Conservation (phyloP, 495 filamentous ascomycete species). For the Trichoderma gamsii region DNA sequence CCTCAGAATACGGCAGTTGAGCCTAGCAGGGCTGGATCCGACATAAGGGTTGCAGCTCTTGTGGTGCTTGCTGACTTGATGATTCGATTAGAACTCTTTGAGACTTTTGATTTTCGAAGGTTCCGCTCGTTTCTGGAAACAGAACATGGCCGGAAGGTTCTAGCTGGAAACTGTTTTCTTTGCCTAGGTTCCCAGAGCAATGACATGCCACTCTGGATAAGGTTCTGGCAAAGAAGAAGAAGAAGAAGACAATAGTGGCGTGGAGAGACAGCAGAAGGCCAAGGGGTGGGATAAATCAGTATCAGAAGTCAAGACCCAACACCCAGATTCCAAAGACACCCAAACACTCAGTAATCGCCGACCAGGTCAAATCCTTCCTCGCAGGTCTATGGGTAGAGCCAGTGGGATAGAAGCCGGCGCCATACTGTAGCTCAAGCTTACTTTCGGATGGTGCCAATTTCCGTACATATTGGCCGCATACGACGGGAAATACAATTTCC, state of each 20-base stretch:
- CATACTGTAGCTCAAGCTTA: neutral
- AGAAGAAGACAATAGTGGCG: too few species aligned
- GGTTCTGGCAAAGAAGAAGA: too few species aligned
- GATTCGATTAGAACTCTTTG: neutral
- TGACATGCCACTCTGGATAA: neutral
- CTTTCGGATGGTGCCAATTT: neutral
- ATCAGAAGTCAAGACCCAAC: too few species aligned
- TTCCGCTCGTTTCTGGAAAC: neutral
- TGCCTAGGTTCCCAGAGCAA: neutral
- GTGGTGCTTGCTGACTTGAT: neutral
- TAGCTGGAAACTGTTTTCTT: neutral
- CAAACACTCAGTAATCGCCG: too few species aligned
- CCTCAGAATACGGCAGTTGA: neutral
- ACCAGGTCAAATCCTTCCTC: neutral
- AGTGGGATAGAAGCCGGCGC: neutral
- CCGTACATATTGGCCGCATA: neutral
- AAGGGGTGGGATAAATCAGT: too few species aligned
- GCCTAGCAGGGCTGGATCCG: neutral
- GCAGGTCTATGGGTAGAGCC: neutral
- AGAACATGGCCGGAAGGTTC: too few species aligned
- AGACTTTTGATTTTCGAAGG: neutral
- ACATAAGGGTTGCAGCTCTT: neutral
- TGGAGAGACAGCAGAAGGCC: too few species aligned
- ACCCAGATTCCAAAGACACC: too few species aligned
- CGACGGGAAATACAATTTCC: conserved; percentile 1